A percentile compares a stretch with the other conserved stretches of the same genome.
phyloP scores from a whole-genome alignment of 306 rosid genomes.

The Castanea sativa region DNA sequence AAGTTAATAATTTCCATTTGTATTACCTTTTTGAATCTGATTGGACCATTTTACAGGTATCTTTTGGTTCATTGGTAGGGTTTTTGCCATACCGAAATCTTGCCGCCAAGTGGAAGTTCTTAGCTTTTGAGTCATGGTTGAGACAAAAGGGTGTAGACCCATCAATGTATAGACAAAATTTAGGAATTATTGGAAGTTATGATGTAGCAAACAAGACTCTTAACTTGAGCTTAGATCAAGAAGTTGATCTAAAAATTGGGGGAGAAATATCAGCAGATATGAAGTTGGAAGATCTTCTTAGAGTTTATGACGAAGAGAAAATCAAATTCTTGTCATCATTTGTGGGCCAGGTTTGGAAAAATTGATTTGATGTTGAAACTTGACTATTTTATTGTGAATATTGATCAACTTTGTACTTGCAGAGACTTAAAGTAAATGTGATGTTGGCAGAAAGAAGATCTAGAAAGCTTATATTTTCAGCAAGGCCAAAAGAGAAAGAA shows the following conservation, averaged over 20 bases:
- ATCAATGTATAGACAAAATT: conserved; percentile 56
- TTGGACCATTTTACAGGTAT: conserved; percentile 61
- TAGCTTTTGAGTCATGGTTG: conserved; percentile 96
- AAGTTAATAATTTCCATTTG: conserved; percentile 15
- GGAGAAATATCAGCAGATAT: conserved; percentile 66
- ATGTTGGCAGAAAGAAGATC: conserved; percentile 59
- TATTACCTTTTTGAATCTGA: conserved; percentile 27
- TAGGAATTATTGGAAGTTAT: conserved; percentile 50
- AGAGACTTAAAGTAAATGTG: conserved; percentile 73
- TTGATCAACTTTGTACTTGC: conserved; percentile 34
- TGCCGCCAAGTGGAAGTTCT: conserved; percentile 82
- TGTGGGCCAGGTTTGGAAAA: conserved; percentile 76
- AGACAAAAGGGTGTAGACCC: conserved; percentile 87
- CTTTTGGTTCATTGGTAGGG: conserved; percentile 85
- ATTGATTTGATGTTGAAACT: conserved; percentile 10
- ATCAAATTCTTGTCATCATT: conserved; percentile 74
- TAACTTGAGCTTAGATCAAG: conserved; percentile 29
- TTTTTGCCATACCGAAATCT: conserved; percentile 92
- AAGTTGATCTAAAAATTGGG: conserved; percentile 36
- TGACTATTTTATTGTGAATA: conserved; percentile 23
- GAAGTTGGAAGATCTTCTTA: conserved; percentile 77
- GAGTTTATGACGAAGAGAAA: conserved; percentile 80
- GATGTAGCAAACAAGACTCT: conserved; percentile 44
- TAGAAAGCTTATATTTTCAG: conserved; percentile 77
- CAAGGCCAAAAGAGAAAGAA: conserved; percentile 75